Conservation (phyloP, 2,329 filamentous ascomycete genomes). For the Beauveria pseudobassiana region DNA sequence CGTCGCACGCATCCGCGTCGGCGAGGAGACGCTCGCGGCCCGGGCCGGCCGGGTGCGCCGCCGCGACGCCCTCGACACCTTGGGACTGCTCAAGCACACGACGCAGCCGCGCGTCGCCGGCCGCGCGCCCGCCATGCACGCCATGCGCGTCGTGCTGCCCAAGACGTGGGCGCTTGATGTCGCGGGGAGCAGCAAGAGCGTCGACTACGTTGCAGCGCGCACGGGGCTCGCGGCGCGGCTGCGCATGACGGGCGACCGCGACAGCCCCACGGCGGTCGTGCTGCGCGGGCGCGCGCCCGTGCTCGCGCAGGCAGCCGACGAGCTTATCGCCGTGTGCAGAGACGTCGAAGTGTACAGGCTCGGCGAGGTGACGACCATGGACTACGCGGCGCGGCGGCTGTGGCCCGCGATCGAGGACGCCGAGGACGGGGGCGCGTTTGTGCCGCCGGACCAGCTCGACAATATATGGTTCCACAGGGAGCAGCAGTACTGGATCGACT, state of each 20-base stretch:
- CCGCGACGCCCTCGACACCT: conserved; percentile 19
- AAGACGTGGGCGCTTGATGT: conserved; percentile 27
- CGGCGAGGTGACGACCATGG: conserved; percentile 27
- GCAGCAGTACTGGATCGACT: conserved; percentile 22
- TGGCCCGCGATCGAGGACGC: conserved; percentile 27
- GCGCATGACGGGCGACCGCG: conserved; percentile 26
- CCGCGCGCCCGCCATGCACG: conserved; percentile 26
- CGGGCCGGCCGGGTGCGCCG: background rate
- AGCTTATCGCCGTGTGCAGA: conserved; percentile 23
- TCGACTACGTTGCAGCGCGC: conserved; percentile 27
- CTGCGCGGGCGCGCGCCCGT: conserved; percentile 25
- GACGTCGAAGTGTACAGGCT: conserved; percentile 28
- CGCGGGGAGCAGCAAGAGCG: conserved; percentile 20
- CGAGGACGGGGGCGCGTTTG: conserved; percentile 17
- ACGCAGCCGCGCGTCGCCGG: conserved; percentile 23
- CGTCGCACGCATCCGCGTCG: conserved; percentile 6
- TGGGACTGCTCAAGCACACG: conserved; percentile 29
- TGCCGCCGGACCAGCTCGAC: conserved; percentile 17
- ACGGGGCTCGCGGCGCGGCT: conserved; percentile 27
- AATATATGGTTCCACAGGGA: conserved; percentile 30
- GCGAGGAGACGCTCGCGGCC: background rate
- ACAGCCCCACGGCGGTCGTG: conserved; percentile 23
- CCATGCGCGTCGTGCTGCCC: conserved; percentile 30
- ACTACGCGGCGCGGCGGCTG: conserved; percentile 28
- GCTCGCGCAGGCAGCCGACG: conserved; percentile 27